phyloP scores from a whole-genome alignment of 352 stramenopile species.

The Phytophthora syringae region DNA sequence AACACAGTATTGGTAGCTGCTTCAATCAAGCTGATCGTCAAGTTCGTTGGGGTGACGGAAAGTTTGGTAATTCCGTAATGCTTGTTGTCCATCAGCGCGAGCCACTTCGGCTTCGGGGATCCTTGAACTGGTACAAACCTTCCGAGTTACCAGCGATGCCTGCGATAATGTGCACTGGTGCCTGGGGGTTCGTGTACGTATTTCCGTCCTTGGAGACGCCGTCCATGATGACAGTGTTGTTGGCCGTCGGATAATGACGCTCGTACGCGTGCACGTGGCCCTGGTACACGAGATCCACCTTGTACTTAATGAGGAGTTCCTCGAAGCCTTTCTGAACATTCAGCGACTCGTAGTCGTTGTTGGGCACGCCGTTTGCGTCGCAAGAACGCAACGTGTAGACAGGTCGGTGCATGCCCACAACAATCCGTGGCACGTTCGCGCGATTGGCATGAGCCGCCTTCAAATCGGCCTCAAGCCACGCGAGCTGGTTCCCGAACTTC shows the following conservation, averaged over 20 bases:
- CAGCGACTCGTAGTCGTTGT: constrained; percentile 38
- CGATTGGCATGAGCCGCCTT: constrained; percentile 52
- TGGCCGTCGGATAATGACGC: constrained; percentile 50
- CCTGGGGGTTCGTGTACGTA: constrained; percentile 53
- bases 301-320: constrained; percentile 62
- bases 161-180: constrained; percentile 56
- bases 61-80: constrained; percentile 53
- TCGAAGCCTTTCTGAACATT: constrained; percentile 57
- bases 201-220: constrained; percentile 49
- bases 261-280: constrained; percentile 63
- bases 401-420: constrained; percentile 61
- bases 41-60: constrained; percentile 30
- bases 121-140: constrained; percentile 38
- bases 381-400: constrained; percentile 49
- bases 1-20: constrained; percentile 25
- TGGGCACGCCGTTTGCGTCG: constrained; percentile 43
- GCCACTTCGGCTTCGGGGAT: constrained; percentile 34
- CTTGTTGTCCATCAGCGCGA: constrained; percentile 37
- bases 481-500: constrained; percentile 46
- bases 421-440: constrained; percentile 50
- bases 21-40: constrained; percentile 44
- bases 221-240: constrained; percentile 41
- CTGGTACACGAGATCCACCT: constrained; percentile 55
- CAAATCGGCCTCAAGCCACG: constrained; percentile 57
- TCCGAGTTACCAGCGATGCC: constrained; percentile 50